Percentiles rank a stretch among this genome's conserved stretches.
phyloP scores from a whole-genome alignment of 805 yeast species.

The Lachancea mirantina region DNA sequence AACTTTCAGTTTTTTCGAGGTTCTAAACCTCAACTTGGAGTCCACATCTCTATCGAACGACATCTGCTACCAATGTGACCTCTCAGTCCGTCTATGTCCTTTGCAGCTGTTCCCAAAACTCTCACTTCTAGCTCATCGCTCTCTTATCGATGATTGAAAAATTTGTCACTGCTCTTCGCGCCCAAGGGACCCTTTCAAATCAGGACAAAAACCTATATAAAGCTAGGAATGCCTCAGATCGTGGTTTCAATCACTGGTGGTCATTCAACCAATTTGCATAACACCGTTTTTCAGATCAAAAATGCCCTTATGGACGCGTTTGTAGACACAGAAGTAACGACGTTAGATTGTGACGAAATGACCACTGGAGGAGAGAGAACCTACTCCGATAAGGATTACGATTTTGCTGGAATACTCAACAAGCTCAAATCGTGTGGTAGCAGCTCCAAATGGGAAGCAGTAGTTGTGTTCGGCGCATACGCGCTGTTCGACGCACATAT shows the following conservation, averaged over 20 bases:
- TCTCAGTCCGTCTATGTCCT: too few species aligned
- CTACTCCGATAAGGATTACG: constrained; percentile 26
- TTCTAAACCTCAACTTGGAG: constrained; percentile 51
- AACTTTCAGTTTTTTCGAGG: constrained; percentile 47
- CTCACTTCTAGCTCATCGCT: not conserved
- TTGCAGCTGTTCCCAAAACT: too few species aligned
- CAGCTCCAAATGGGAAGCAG: constrained; percentile 22
- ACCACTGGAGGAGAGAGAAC: constrained; percentile 12
- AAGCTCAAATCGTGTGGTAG: constrained; percentile 16
- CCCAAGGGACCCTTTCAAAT: not conserved
- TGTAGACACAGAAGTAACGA: constrained; percentile 21
- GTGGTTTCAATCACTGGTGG: constrained; percentile 26
- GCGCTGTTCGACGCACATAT: constrained; percentile 61
- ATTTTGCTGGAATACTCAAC: constrained; percentile 26
- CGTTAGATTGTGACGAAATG: constrained; percentile 38
- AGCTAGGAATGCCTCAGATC: constrained; percentile 7
- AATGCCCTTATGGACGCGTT: constrained; percentile 23
- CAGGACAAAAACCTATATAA: not conserved
- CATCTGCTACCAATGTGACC: constrained; percentile 28
- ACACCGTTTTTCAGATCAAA: constrained; percentile 34
- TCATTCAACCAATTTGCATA: constrained; percentile 25
- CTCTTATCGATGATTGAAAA: too few species aligned
- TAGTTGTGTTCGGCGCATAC: constrained; percentile 69
- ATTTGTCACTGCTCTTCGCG: too few species aligned
- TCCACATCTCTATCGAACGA: constrained; percentile 58